Percentiles rank a stretch among this genome's conserved stretches.
phyloP scores from a whole-genome alignment of 352 stramenopile genomes.

The Globisporangium heterothallicum region DNA sequence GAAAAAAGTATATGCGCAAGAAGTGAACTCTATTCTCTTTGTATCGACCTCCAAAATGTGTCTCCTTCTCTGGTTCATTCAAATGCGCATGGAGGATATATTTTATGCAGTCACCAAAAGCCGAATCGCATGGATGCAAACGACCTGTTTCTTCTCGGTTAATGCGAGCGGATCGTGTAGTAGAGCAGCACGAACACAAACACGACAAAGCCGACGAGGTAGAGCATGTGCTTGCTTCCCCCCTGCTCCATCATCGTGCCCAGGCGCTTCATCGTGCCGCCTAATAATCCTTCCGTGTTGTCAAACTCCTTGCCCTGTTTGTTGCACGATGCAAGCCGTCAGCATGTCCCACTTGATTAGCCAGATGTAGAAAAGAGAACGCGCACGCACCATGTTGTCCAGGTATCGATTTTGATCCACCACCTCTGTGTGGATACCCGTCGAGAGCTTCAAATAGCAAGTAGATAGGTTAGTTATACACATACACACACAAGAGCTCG shows the following conservation, averaged over 20 bases:
- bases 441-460: constrained; percentile 48
- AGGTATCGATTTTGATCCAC: constrained; percentile 80
- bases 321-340: too few relatives aligned
- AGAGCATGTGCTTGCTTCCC: constrained; percentile 87
- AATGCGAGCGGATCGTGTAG: constrained; percentile 69
- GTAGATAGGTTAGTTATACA: neutral
- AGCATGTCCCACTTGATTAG: too few relatives aligned
- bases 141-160: constrained; percentile 22
- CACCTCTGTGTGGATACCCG: constrained; percentile 75
- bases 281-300: constrained; percentile 76
- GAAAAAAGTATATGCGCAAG: too few relatives aligned
- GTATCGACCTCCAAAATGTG: too few relatives aligned
- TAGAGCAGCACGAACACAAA: constrained; percentile 85
- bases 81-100: too few relatives aligned
- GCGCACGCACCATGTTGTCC: constrained; percentile 73
- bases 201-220: constrained; percentile 80
- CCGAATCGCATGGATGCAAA: too few relatives aligned
- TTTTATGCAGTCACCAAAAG: too few relatives aligned
- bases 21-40: too few relatives aligned
- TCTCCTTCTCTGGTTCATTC: too few relatives aligned
- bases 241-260: constrained; percentile 85
- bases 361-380: too few relatives aligned
- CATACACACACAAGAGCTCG: neutral
- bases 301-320: constrained; percentile 79
- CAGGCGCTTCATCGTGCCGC: constrained; percentile 82